A percentile compares a stretch with the other conserved stretches of the same genome.
Evolutionary conservation across 2,329 filamentous ascomycete species (phyloP).

Genomic region (Hymenoscyphus fructigenus): DNA sequence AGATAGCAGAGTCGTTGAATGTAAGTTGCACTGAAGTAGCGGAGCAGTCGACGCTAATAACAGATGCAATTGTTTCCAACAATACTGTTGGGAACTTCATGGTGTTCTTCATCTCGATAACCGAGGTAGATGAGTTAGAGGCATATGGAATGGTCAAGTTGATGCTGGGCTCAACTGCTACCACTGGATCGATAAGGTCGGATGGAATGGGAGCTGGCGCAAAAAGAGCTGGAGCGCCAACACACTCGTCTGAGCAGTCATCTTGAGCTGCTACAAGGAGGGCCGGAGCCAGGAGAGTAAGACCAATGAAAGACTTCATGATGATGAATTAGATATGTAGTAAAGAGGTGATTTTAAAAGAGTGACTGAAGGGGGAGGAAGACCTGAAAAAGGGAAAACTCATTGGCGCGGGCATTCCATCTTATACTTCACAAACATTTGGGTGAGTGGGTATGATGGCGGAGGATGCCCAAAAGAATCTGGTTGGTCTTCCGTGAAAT

Average conservation of each 20-base stretch:
- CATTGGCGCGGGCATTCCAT: not conserved
- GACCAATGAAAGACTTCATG: conserved; percentile 18
- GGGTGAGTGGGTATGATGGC: not conserved
- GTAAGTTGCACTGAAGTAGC: conserved; percentile 27
- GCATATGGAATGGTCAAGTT: conserved; percentile 25
- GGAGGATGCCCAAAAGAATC: conserved; percentile 1
- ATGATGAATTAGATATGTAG: not conserved
- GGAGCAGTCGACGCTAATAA: conserved; percentile 36
- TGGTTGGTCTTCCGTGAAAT: not conserved
- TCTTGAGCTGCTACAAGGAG: conserved; percentile 13
- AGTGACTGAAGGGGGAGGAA: conserved; percentile 8
- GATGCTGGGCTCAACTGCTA: conserved; percentile 17
- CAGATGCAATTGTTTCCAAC: conserved; percentile 36
- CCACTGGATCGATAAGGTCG: conserved; percentile 13
- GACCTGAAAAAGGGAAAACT: conserved; percentile 4
- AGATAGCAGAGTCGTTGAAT: conserved; percentile 32
- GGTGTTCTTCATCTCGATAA: conserved; percentile 31
- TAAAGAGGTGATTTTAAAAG: not conserved
- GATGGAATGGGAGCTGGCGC: conserved; percentile 18
- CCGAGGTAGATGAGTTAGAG: conserved; percentile 15
- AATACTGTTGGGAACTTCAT: conserved; percentile 36
- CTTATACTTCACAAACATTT: conserved; percentile 6
- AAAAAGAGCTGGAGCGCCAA: conserved; percentile 13
- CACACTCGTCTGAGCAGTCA: conserved; percentile 13
- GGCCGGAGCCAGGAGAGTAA: conserved; percentile 14